A percentile compares a stretch with the other conserved stretches of the same genome.
phyloP scores from a whole-genome alignment of 148 eudicot species.

The Amaranthus palmeri region DNA sequence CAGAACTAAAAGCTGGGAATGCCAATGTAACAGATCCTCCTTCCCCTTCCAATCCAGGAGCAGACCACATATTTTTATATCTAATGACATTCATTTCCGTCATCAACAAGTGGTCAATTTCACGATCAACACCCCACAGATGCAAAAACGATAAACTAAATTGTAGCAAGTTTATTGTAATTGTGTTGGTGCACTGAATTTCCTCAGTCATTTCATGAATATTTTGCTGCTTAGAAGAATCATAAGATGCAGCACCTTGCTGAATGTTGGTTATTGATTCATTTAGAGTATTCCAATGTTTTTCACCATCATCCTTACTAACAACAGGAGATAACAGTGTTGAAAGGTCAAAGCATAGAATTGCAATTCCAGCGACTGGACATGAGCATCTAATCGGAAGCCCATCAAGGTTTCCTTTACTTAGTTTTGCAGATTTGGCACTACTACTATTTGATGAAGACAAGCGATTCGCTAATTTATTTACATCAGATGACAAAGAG shows the following conservation, averaged over 20 bases:
- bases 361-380: constrained; percentile 76
- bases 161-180: constrained; percentile 49
- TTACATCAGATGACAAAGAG: constrained; percentile 32
- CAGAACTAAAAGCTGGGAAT: constrained; percentile 62
- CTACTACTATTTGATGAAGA: constrained; percentile 26
- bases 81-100: constrained; percentile 70
- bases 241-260: constrained; percentile 23
- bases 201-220: constrained; percentile 27
- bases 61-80: constrained; percentile 49
- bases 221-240: constrained; percentile 28
- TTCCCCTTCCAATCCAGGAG: constrained; percentile 89
- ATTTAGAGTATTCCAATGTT: constrained; percentile 21
- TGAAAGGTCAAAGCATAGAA: constrained; percentile 69
- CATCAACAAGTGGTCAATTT: constrained; percentile 63
- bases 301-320: constrained; percentile 25
- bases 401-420: constrained; percentile 34
- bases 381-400: constrained; percentile 63
- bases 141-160: constrained; percentile 87
- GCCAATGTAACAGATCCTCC: constrained; percentile 85
- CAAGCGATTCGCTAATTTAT: constrained; percentile 22
- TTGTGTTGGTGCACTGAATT: constrained; percentile 27
- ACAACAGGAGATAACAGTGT: constrained; percentile 50
- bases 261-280: constrained; percentile 19
- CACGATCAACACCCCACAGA: constrained; percentile 74
- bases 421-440: constrained; percentile 27